phyloP scores from a whole-genome alignment of 1,139 yeast species.

The Pichia sp. region DNA sequence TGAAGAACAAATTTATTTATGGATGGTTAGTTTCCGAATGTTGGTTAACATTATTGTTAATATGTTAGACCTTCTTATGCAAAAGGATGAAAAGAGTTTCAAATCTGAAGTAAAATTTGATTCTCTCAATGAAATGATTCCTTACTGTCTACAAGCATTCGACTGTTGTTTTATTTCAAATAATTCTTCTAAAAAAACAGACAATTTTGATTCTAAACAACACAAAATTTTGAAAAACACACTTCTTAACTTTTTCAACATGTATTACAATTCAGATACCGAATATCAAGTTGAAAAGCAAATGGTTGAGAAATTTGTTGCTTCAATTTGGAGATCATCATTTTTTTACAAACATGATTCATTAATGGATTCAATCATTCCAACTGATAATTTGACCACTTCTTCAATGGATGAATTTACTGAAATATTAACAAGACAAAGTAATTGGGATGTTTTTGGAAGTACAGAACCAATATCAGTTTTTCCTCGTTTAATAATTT shows the following conservation, averaged over 20 bases:
- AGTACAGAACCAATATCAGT: conserved; percentile 39
- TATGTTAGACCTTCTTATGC: conserved; percentile 26
- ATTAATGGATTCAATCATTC: conserved; percentile 28
- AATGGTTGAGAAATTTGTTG: conserved; percentile 39
- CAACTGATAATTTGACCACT: conserved; percentile 25
- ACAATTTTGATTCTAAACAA: conserved; percentile 42
- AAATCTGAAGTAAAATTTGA: conserved; percentile 24
- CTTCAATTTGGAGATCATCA: conserved; percentile 43
- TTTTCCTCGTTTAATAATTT: conserved; percentile 36
- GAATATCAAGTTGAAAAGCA: conserved; percentile 2
- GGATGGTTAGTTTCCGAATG: conserved; percentile 39
- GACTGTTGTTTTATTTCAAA: conserved; percentile 35
- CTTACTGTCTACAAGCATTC: conserved; percentile 38
- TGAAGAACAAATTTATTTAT: conserved; percentile 27
- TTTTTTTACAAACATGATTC: conserved; percentile 46
- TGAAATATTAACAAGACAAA: conserved; percentile 28
- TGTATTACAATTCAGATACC: conserved; percentile 12
- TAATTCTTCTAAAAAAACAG: conserved; percentile 34
- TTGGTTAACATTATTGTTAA: conserved; percentile 24
- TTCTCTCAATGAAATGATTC: conserved; percentile 40
- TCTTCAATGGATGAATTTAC: neutral
- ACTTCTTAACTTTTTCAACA: conserved; percentile 37
- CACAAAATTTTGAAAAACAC: conserved; percentile 40
- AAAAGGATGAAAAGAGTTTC: conserved; percentile 23
- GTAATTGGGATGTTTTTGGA: conserved; percentile 39